Conservation (phyloP, 805 yeast genomes). For the Yarrowia keelungensis region DNA sequence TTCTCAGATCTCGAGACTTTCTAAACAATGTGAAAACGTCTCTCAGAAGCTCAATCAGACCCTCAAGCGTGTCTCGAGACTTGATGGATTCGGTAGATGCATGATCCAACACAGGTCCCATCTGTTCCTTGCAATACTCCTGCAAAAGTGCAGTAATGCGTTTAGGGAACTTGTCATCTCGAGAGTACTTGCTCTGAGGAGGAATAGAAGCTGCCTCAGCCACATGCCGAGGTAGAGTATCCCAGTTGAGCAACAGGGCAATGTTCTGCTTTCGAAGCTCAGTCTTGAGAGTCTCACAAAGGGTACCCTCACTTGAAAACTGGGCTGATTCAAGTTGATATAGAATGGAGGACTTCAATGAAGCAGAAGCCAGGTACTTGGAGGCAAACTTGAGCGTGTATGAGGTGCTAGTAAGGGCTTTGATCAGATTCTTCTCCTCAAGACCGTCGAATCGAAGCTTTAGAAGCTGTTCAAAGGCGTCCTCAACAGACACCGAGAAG, state of each 20-base stretch:
- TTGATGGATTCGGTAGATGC: constrained; percentile 22
- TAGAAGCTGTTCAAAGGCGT: constrained; percentile 12
- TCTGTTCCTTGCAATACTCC: constrained; percentile 7
- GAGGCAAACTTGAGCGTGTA: constrained; percentile 24
- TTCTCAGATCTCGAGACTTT: constrained; percentile 1
- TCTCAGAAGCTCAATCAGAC: constrained; percentile 12
- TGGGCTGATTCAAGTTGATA: constrained; percentile 32
- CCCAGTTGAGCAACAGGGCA: constrained; percentile 24
- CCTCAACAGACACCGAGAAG: constrained; percentile 6
- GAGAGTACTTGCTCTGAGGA: constrained; percentile 18
- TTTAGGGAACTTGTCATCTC: constrained; percentile 20
- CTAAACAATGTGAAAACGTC: constrained; percentile 8
- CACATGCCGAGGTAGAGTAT: background rate
- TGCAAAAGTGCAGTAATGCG: background rate
- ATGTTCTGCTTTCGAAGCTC: constrained; percentile 15
- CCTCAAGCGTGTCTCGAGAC: constrained; percentile 17
- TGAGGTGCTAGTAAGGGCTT: constrained; percentile 2
- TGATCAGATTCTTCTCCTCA: background rate
- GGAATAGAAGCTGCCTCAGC: constrained; percentile 28
- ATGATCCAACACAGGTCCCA: constrained; percentile 23
- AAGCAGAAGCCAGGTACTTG: constrained; percentile 11
- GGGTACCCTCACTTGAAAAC: constrained; percentile 21
- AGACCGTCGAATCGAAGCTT: constrained; percentile 12
- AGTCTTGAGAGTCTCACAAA: constrained; percentile 7
- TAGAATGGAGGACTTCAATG: constrained; percentile 19